A percentile compares a stretch with the other conserved stretches of the same genome.
Evolutionary conservation across 1,284 basidiomycete genomes (phyloP).

Genomic region (Rhizoctonia solani): DNA sequence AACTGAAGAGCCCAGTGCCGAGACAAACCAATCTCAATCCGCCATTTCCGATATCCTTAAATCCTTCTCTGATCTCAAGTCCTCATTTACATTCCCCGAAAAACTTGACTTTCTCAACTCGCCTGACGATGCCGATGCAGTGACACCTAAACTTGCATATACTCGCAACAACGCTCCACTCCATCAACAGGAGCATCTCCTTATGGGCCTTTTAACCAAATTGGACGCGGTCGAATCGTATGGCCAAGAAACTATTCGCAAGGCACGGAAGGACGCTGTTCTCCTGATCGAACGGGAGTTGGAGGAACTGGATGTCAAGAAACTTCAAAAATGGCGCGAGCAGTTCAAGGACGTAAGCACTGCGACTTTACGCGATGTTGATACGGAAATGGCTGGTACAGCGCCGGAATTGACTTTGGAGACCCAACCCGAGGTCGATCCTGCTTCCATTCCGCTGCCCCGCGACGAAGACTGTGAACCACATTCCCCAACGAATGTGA

Average conservation of each 20-base stretch:
- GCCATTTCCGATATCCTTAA: slow-evolving; percentile 1
- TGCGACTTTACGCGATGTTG: background rate
- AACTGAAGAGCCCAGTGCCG: background rate
- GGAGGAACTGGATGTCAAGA: slow-evolving; percentile 53
- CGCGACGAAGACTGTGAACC: background rate
- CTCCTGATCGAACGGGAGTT: slow-evolving; percentile 64
- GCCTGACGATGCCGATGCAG: slow-evolving; percentile 18
- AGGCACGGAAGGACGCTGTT: slow-evolving; percentile 62
- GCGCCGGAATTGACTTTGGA: background rate
- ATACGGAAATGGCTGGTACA: background rate
- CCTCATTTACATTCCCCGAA: slow-evolving; percentile 35
- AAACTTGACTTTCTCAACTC: slow-evolving; percentile 33
- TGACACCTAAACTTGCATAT: slow-evolving; percentile 50
- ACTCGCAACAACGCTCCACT: slow-evolving; percentile 59
- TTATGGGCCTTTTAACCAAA: slow-evolving; percentile 63
- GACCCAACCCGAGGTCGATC: background rate
- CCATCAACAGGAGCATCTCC: slow-evolving; percentile 60
- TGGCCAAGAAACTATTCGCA: slow-evolving; percentile 61
- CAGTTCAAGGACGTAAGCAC: background rate
- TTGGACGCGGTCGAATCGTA: slow-evolving; percentile 70
- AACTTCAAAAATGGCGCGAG: slow-evolving; percentile 47
- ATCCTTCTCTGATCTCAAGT: slow-evolving; percentile 27
- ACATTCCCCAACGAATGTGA: background rate
- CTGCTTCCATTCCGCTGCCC: slow-evolving; percentile 19
- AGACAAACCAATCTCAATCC: background rate